Evolutionary conservation across 257 asterid genomes (phyloP), one percentile per base, ranked within the genome.

Genomic region (Verbascum thapsus): DNA sequence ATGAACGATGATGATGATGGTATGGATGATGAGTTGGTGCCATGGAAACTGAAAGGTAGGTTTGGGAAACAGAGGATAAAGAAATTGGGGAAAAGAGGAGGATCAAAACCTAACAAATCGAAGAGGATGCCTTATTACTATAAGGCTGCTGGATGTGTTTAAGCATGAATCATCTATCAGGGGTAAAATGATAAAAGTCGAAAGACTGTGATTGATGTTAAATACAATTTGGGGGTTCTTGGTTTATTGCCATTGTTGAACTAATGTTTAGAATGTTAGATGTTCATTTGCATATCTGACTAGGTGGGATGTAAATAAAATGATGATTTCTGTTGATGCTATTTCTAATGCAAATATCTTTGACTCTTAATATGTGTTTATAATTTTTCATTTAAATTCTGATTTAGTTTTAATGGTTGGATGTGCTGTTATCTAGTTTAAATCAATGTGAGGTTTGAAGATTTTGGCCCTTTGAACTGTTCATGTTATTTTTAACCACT

Each of bases 21-120:
- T 53, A 59, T 76, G 66, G 92, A 85, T 30, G 95, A 90, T 66
- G 94, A 90, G 50, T 66, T 91, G 90, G 78, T 91, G 71, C 95
- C 96, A 0, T 73, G 85, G 79, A 68, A 75, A 47, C 49, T 84
- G 75, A 77, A 76, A 76, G 77, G 63, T 50, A 91, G 72, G 73
- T 68, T 80, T 17, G 96, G 81, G 70, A 82, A 68, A 65, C 85
- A 88, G 83, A 79, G 96, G 82, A 83, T 86, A 1, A 76, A 63
- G 82, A 91, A 88, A 63, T 54, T 80, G 76, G 95, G 94, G 80
- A 83, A 88, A 60, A 86, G 81, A 72, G 78, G 78, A 5, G 66
- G 66, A n/a, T 77, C 88, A 0, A 85, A 70, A 65, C 66, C 70
- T 49, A 72, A 57, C 55, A 79, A 71, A 34, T 66, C 83, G 34